Evolutionary conservation across 2,329 filamentous ascomycete species (phyloP), one percentile per base, ranked within the genome.

Genomic region (Ophiostoma populinum): DNA sequence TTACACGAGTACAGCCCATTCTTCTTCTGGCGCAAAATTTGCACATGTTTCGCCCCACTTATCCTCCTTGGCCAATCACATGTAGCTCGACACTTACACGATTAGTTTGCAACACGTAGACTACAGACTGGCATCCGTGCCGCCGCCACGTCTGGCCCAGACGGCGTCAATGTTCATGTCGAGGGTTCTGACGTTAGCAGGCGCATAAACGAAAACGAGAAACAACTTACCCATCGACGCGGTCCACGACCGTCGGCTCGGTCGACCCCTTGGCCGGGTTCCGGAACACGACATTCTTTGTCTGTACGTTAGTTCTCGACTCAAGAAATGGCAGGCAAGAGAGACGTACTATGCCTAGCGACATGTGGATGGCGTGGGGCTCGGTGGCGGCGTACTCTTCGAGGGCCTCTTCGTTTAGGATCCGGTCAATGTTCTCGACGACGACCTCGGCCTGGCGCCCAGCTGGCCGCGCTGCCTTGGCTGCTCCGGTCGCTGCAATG

Each of bases 401-500:
- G 11, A 40, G 34, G 7, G 36, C 26, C 38, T 42, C 38, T 16
- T 39, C 35, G 12, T 39, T 36, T 20, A 42, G 32, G 15, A 42
- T 21, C 25, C 35, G 39, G 13, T 35, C 25, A 26, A 42, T 42
- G 19, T 42, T 42, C 18, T 37, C 25, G n/a, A 36, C 36, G 5
- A 40, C 40, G 3, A 40, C 16, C n/a, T 20, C 26, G 9, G 40
- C 40, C 17, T 42, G 40, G n/a, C 26, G 30, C 7, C 24, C 24
- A 6, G 33, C 40, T 28, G 40, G 40, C 11, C 41, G 21, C 2
- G 41, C 41, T 7, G 38, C 38, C 5, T 62, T 63, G 25, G 55
- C 51, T 0, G 55, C 55, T 1, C 59, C 56, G 1, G 61, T 62
- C 21, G 67, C 65, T 7, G 70, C 63, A 6, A 80, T 66, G 41